Base-by-base conservation (phyloP, 352 stramenopile genomes). In the Aphanomyces cochlioides region DNA sequence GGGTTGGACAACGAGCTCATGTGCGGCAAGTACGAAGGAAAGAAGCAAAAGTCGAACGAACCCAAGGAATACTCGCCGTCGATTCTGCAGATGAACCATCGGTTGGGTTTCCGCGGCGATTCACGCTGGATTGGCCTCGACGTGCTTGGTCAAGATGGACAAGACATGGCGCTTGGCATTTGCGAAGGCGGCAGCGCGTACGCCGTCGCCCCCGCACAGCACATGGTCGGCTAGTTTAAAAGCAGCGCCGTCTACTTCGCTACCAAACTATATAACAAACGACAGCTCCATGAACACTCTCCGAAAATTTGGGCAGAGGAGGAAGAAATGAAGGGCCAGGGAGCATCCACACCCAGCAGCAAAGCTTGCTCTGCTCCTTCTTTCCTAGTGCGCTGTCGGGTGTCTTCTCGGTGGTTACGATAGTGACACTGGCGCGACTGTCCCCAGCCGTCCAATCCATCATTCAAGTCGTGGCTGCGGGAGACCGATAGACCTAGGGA, bases 1-100 rank as follows among this genome's bases (percentile, higher is more conserved):
- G 67, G 67, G 10, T 41, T 73, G 15, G 67, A 73, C 67, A 73
- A 73, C 39, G 67, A 73, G 45, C 59, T 73, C 48, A 73, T 73
- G 67, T 68, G 57, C 36, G 67, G 67, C 37, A 37, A 38, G 40
- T 69, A 50, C 40, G 60, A 73, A 41, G 67, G 56, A 17, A 53
- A 68, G 67, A 73, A 68, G 56, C 67, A 68, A 39, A 10, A 71
- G 13, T n/a, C 13, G 15, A 21, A 60, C 4, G 12, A 37, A 7
- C 56, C 60, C 19, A 56, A 60, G 4, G 54, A 56, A 19, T 69
- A 70, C 39, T 70, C 64, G 39, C 64, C 64, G 54, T 63, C 64
- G 7, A 67, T 73, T 38, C 41, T 73, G 6, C 67, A 73, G 59
- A 60, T 68, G 36, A 73, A 73, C 59, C 67, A 73, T 47, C 67